Evolutionary conservation across 2,329 filamentous ascomycete genomes (phyloP), one percentile per base, ranked within the genome.

Genomic region (Juglanconis oblonga): DNA sequence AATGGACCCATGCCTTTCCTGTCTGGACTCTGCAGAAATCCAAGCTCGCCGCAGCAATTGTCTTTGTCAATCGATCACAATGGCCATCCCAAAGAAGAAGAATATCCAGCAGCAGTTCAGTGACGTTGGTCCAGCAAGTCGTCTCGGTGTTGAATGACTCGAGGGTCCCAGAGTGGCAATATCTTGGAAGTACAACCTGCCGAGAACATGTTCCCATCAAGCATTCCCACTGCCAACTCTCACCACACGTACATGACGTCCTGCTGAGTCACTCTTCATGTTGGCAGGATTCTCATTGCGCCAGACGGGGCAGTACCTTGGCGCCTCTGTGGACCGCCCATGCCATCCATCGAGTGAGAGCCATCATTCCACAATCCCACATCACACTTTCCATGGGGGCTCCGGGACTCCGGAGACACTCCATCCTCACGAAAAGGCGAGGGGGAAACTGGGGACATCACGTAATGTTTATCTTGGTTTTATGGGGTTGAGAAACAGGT

Each of bases 281-380:
- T 29, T 42, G 17, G 38, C 31, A 42, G n/a, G 35, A 7, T 17
- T 5, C 13, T 17, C 50, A 40, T 31, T 44, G 38, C 38, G 47
- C 38, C n/a, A 51, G 13, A 14, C n/a, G 52, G n/a, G 52, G 31
- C n/a, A 42, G 36, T 42, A 60, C 52, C 48, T 56, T 52, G 52
- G 47, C 47, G 33, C 40, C 52, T 53, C 52, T 42, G 58, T 60
- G 58, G 58, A 49, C 47, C 58, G 35, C 40, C 48, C 36, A 47
- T 42, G 55, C 42, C 42, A 45, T 24, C 8, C 9, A 45, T n/a
- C n/a, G 35, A 49, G 52, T 62, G 57, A 60, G 54, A 58, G 57
- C 32, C 50, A 55, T 49, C 52, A 47, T 45, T 35, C 45, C 54
- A 59, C 54, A 51, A 60, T 61, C 50, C 61, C 32, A 60, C 61